These are phyloP conservation scores for Yarrowia galli DNA, from an alignment of 1,139 yeast species.

Conservation along the genomic window DNA sequence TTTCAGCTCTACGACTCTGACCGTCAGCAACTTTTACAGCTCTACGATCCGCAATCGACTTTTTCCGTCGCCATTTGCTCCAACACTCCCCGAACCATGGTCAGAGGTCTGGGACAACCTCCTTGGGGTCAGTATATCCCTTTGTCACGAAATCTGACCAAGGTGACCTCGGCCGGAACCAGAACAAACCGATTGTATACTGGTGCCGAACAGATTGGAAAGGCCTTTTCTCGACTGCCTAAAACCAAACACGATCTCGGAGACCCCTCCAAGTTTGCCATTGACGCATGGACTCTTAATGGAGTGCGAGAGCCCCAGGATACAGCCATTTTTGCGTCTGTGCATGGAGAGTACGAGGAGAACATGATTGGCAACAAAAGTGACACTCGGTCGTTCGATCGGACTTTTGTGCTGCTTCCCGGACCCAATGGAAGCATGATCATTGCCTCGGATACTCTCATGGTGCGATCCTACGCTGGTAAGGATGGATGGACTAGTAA, in stretches of 20 bases:
- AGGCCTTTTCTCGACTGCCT: slow-evolving; percentile 72
- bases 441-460: slow-evolving; percentile 82
- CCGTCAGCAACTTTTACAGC: slow-evolving; percentile 68
- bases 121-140: slow-evolving; percentile 53
- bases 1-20: slow-evolving; percentile 82
- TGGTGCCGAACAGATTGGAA: slow-evolving; percentile 74
- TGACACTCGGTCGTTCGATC: slow-evolving; percentile 74
- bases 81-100: slow-evolving; percentile 54
- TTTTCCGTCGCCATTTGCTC: slow-evolving; percentile 73
- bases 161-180: slow-evolving; percentile 66
- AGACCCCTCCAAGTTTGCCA: slow-evolving; percentile 70
- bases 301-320: slow-evolving; percentile 60
- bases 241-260: slow-evolving; percentile 73
- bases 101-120: slow-evolving; percentile 43
- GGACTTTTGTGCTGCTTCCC: slow-evolving; percentile 77
- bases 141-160: slow-evolving; percentile 76
- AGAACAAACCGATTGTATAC: slow-evolving; percentile 65
- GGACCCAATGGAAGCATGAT: slow-evolving; percentile 73
- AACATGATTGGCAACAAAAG: slow-evolving; percentile 58
- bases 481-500: slow-evolving; percentile 62
- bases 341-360: slow-evolving; percentile 89
- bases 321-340: slow-evolving; percentile 73
- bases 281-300: slow-evolving; percentile 71
- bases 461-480: slow-evolving; percentile 69
- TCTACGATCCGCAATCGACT: slow-evolving; percentile 84